These are phyloP conservation scores for Lactifluus pinguis DNA, from an alignment of 768 basidiomycete species.

Conservation along the genomic window DNA sequence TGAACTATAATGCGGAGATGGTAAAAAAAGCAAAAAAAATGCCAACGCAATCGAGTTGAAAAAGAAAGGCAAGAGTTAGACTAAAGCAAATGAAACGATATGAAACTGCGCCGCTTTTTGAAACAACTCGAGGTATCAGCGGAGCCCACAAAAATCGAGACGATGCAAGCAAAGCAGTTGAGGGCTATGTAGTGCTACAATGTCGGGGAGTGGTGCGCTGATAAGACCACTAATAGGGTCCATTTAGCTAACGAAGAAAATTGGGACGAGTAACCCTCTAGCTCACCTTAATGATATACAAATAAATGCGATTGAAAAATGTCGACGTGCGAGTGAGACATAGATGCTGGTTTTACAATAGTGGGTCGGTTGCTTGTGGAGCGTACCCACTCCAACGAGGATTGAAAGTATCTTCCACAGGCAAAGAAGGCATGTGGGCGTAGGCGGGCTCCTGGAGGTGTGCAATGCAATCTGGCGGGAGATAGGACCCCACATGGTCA, in stretches of 20 bases:
- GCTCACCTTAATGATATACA: constrained; percentile 20
- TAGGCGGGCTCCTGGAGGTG: constrained; percentile 10
- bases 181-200: constrained; percentile 16
- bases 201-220: constrained; percentile 8
- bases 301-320: constrained; percentile 10
- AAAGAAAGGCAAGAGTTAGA: constrained; percentile 8
- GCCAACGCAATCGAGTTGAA: neutral
- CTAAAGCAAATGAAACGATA: constrained; percentile 3
- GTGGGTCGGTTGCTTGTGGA: neutral
- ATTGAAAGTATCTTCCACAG: constrained; percentile 14
- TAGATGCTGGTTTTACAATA: constrained; percentile 10
- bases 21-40: constrained; percentile 9
- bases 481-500: constrained; percentile 12
- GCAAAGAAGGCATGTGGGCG: constrained; percentile 2
- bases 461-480: constrained; percentile 2
- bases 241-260: neutral
- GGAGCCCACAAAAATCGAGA: constrained; percentile 3
- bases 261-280: too few species aligned
- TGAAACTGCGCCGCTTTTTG: constrained; percentile 7
- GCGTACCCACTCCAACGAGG: constrained; percentile 16
- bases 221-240: neutral
- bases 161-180: constrained; percentile 11
- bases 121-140: constrained; percentile 11
- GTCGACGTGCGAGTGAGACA: constrained; percentile 1
- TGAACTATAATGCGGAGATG: constrained; percentile 18